Base-by-base conservation (phyloP, 2,329 filamentous ascomycete genomes). In the Diaporthe nobilis region DNA sequence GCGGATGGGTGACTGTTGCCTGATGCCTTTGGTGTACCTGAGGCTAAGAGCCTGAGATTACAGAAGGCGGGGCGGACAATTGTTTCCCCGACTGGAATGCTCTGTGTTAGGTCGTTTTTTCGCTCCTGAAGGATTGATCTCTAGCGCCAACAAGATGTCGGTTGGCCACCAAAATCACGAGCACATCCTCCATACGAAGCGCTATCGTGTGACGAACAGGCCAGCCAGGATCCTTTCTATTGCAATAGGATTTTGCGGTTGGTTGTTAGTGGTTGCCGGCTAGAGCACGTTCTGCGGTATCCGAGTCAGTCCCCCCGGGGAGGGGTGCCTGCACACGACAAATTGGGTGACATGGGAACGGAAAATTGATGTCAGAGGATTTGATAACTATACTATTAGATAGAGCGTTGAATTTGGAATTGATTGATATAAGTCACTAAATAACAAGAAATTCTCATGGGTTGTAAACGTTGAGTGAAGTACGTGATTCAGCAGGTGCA, bases 1-100 rank as follows among this genome's bases (percentile, higher is more conserved):
- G 10, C 37, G 37, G 37, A 39, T 39, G 37, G 34, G 34, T 34
- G 6, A 34, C 34, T 34, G 34, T 9, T 34, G 10, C 39, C 60
- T 31, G 60, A 44, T 63, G 39, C 37, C 25, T 63, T 63, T 63
- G n/a, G 60, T 63, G n/a, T 63, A 31, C 60, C 15, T 63, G n/a
- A 63, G 39, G 60, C 60, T 47, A 63, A 61, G 58, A 61, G 58
- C 37, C 37, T 61, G n/a, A 61, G n/a, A 61, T 12, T 7, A 61
- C 12, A 44, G 37, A 61, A 44, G 58, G 34, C 58, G 58, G 58
- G 58, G 58, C 37, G 58, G 58, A 61, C 58, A 42, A 61, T 61
- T 42, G 34, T 61, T 61, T 28, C 37, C 37, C 58, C 37, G 58
- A 61, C 37, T 61, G n/a, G 3, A 61, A 42, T 61, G 57, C 57